Conservation (phyloP, 139 green algal species). For the Volvox reticuliferus region DNA sequence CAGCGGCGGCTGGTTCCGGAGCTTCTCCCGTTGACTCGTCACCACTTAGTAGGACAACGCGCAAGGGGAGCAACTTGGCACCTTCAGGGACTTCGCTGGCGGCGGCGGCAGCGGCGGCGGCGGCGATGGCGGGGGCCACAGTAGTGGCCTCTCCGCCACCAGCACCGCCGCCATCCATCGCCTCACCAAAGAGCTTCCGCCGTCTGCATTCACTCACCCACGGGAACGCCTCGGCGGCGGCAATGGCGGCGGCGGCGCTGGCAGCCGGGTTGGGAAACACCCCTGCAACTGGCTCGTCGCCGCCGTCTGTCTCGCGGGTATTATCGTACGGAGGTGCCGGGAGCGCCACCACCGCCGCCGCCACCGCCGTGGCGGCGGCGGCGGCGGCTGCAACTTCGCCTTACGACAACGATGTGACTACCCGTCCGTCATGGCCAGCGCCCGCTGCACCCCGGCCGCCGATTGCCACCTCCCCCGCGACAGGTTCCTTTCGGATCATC, state of each 20-base stretch:
- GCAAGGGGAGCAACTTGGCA: slow-evolving; percentile 35
- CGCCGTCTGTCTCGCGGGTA: not conserved
- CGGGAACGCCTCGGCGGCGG: not conserved
- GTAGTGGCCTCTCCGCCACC: not conserved
- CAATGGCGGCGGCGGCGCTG: not conserved
- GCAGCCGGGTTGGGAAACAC: not conserved
- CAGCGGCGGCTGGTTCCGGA: not conserved
- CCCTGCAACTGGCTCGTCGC: not conserved
- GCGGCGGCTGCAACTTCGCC: not conserved
- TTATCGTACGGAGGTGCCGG: not conserved
- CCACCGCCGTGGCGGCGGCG: not conserved
- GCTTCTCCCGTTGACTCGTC: not conserved
- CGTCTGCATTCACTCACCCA: slow-evolving; percentile 1
- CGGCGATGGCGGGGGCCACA: not conserved
- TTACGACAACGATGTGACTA: not conserved
- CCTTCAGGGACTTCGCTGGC: not conserved
- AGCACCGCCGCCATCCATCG: not conserved
- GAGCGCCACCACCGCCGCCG: not conserved
- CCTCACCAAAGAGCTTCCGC: not conserved
- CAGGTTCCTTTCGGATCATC: no score
- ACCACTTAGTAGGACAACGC: not conserved
- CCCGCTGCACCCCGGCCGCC: not conserved
- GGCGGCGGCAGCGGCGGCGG: not conserved
- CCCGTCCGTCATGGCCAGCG: not conserved
- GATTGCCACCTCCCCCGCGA: no score